Evolutionary conservation across 345 rosid genomes (phyloP), one percentile per base, ranked within the genome.

Genomic region (Eucalyptus globulus): DNA sequence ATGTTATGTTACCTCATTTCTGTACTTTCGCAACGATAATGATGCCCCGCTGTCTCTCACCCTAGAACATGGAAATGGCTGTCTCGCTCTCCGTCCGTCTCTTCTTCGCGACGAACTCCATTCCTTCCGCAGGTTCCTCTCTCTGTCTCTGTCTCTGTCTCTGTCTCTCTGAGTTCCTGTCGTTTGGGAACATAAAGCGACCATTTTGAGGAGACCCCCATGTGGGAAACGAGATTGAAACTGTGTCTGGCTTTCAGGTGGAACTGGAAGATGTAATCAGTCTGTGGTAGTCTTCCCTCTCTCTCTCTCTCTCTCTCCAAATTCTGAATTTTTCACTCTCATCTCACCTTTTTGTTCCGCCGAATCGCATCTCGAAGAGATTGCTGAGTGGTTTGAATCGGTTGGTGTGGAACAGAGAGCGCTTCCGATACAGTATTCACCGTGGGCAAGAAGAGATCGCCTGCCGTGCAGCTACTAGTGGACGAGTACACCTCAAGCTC

Each of bases 391-490:
- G 49, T 45, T 31, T 29, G 54, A 88, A 44, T 67, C 37, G 24
- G 2, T 88, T 49, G 90, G 44, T 87, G 49, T 85, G 76, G 87
- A n/a, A 89, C 93, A 97, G 99, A 96, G 96, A 92, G 95, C 96
- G 65, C 90, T 96, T 50, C 99, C 99, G 1, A 92, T 95, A 88
- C 93, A 65, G 93, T 96, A 27, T 88, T 96, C 81, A 95, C 97
- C 12, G 95, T 96, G 49, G 99, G 98, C 87, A 97, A 95, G 90
- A 95, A 93, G 95, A 95, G 99, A 92, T 91, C 96, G 29, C 92
- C 93, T 49, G 97, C 95, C 34, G 97, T 96, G 47, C 96, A 94
- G 80, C 91, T 95, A 86, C 76, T 96, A 89, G 97, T 96, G 43
- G 97, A 95, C 90, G 98, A 96, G 80, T 97, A 95, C 89, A 88